Conservation (phyloP, 2,329 filamentous ascomycete species). For the Penicillium sp. region DNA sequence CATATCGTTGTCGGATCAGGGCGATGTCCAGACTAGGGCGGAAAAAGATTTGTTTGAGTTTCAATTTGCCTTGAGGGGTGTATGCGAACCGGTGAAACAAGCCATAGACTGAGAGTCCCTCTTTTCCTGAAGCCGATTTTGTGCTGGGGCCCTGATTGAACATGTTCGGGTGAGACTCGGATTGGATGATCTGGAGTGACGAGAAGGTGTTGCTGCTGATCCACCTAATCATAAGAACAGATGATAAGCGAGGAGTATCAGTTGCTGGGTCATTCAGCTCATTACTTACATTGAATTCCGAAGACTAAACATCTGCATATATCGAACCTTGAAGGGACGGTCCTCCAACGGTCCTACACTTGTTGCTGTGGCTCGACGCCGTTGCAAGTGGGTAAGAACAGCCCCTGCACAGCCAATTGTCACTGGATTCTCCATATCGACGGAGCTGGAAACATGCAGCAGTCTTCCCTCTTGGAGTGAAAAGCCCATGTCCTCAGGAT, state of each 20-base stretch:
- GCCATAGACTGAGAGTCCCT: constrained; percentile 80
- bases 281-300: constrained; percentile 57
- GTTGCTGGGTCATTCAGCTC: no score
- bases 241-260: neutral
- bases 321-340: constrained; percentile 61
- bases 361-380: constrained; percentile 64
- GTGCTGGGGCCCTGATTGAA: constrained; percentile 71
- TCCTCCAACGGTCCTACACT: constrained; percentile 61
- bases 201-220: constrained; percentile 77
- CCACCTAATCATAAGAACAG: constrained; percentile 61
- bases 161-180: constrained; percentile 79
- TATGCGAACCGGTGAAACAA: constrained; percentile 73
- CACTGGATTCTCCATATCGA: constrained; percentile 72
- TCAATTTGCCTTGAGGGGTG: constrained; percentile 75
- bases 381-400: constrained; percentile 74
- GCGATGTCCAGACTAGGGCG: constrained; percentile 70
- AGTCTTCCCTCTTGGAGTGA: constrained; percentile 63
- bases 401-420: constrained; percentile 89
- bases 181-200: constrained; percentile 81
- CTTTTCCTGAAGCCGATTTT: constrained; percentile 67
- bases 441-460: constrained; percentile 67
- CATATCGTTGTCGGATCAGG: constrained; percentile 70
- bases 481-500: constrained; percentile 45
- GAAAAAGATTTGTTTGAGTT: constrained; percentile 78
- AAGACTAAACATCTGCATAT: constrained; percentile 75